Percentiles rank a stretch among this genome's conserved stretches.
phyloP scores from a whole-genome alignment of 2,329 filamentous ascomycete genomes.

The Geosmithia putterillii region DNA sequence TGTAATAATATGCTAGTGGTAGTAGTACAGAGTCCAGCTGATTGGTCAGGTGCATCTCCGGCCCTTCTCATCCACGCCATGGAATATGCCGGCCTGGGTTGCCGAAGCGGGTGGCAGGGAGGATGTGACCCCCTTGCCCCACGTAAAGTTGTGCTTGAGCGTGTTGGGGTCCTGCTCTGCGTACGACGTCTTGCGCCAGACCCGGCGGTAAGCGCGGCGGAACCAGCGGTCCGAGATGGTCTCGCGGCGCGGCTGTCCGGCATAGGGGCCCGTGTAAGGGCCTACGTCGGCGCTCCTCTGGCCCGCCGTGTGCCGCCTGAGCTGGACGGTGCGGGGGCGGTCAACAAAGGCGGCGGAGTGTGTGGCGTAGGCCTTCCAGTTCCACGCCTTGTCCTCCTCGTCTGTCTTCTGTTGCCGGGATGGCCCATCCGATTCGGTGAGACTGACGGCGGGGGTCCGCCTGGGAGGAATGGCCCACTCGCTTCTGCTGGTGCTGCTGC shows the following conservation, averaged over 20 bases:
- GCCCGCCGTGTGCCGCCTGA: not conserved
- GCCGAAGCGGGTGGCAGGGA: constrained; percentile 7
- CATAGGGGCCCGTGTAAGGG: not conserved
- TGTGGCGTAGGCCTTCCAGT: constrained; percentile 30
- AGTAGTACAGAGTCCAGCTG: too few species aligned
- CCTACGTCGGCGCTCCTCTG: too few species aligned
- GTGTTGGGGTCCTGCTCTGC: constrained; percentile 21
- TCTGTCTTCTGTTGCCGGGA: too few species aligned
- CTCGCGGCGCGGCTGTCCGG: not conserved
- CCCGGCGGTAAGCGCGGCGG: constrained; percentile 31
- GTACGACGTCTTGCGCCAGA: constrained; percentile 32
- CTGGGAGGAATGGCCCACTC: constrained; percentile 21
- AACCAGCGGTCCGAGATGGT: constrained; percentile 20
- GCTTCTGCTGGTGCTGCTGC: too few species aligned
- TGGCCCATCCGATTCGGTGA: too few species aligned
- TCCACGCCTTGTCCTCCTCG: constrained; percentile 12
- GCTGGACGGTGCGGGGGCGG: not conserved
- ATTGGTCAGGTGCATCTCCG: too few species aligned
- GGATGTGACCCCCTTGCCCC: constrained; percentile 26
- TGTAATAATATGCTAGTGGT: too few species aligned
- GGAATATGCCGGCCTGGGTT: constrained; percentile 26
- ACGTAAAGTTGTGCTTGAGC: constrained; percentile 24
- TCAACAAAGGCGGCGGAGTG: constrained; percentile 26
- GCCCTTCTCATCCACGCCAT: constrained; percentile 25
- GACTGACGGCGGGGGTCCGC: not conserved